Percentiles rank a stretch among this genome's conserved stretches.
These are phyloP conservation scores for Aureobasidium mangrovei DNA, from an alignment of 2,329 filamentous ascomycete species.

Conservation along the genomic window DNA sequence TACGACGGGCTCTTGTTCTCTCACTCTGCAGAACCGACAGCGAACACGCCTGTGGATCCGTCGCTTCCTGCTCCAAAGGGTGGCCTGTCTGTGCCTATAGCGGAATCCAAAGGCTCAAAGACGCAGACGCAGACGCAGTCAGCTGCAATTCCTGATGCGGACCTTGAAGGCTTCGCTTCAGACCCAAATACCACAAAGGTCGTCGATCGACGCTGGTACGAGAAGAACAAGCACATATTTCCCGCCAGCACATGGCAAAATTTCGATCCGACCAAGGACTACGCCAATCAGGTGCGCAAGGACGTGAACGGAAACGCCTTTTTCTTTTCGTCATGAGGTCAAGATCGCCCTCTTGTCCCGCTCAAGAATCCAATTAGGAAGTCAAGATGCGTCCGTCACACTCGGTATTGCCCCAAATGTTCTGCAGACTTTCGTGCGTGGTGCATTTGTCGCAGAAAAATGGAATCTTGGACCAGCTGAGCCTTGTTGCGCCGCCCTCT, in stretches of 20 bases:
- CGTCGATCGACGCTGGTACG: conserved; percentile 93
- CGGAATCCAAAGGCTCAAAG: conserved; percentile 5
- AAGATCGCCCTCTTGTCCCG: not conserved
- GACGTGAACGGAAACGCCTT: conserved; percentile 88
- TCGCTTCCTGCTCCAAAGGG: conserved; percentile 10
- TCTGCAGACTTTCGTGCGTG: not conserved
- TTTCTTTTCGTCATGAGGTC: conserved; percentile 43
- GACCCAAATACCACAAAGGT: conserved; percentile 83
- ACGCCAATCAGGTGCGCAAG: conserved; percentile 65
- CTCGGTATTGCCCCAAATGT: not conserved
- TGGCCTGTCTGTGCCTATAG: conserved; percentile 12
- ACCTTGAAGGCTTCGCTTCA: conserved; percentile 63
- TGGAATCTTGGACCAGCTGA: conserved; percentile 2
- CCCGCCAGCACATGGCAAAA: conserved; percentile 93
- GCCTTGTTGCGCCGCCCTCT: not conserved
- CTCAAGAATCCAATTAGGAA: not conserved
- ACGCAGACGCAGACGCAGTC: conserved; percentile 4
- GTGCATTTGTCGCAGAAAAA: not conserved
- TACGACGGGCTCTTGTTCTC: conserved; percentile 72
- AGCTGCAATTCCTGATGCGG: conserved; percentile 41
- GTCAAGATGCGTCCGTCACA: not conserved
- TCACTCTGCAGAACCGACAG: conserved; percentile 50
- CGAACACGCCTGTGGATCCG: conserved; percentile 28
- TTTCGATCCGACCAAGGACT: conserved; percentile 84
- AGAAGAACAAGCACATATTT: conserved; percentile 96